These are phyloP conservation scores for Protomyces inundatus DNA, from an alignment of 1,139 yeast genomes.

Conservation along the genomic window DNA sequence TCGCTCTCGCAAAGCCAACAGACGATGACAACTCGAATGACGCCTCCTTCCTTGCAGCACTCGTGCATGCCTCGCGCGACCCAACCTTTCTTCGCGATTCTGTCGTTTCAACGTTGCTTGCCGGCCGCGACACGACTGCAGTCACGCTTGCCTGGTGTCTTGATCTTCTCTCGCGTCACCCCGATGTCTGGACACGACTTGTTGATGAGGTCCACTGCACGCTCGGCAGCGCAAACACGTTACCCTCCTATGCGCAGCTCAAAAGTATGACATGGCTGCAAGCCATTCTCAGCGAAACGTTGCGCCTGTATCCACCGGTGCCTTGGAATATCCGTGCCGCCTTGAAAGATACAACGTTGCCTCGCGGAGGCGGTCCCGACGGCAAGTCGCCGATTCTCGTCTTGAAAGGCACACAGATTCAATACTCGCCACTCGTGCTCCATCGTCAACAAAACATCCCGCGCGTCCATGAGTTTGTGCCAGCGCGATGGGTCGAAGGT, in stretches of 20 bases:
- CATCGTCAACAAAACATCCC: slow-evolving; percentile 45
- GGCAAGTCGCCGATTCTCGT: slow-evolving; percentile 45
- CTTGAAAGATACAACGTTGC: slow-evolving; percentile 47
- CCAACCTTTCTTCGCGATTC: slow-evolving; percentile 47
- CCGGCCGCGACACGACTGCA: slow-evolving; percentile 26
- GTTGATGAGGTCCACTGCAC: slow-evolving; percentile 40
- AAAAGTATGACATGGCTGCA: slow-evolving; percentile 10
- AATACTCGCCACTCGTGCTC: slow-evolving; percentile 46
- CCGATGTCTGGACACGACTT: slow-evolving; percentile 43
- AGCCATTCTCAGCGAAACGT: slow-evolving; percentile 44
- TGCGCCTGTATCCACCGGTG: slow-evolving; percentile 54
- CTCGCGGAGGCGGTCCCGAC: slow-evolving; percentile 51
- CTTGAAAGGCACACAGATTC: slow-evolving; percentile 47
- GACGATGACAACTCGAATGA: slow-evolving; percentile 6
- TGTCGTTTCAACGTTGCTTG: slow-evolving; percentile 46
- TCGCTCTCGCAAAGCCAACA: slow-evolving; percentile 3
- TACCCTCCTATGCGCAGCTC: slow-evolving; percentile 16
- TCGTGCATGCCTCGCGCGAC: slow-evolving; percentile 6
- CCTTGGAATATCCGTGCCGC: slow-evolving; percentile 51
- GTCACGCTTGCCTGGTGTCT: slow-evolving; percentile 42
- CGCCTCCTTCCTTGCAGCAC: slow-evolving; percentile 12
- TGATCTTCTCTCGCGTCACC: slow-evolving; percentile 47
- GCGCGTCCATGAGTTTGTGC: slow-evolving; percentile 47
- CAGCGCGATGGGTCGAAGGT: slow-evolving; percentile 47
- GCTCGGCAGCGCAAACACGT: background rate